phyloP scores from a whole-genome alignment of 768 basidiomycete genomes.

The Suillus lakei region DNA sequence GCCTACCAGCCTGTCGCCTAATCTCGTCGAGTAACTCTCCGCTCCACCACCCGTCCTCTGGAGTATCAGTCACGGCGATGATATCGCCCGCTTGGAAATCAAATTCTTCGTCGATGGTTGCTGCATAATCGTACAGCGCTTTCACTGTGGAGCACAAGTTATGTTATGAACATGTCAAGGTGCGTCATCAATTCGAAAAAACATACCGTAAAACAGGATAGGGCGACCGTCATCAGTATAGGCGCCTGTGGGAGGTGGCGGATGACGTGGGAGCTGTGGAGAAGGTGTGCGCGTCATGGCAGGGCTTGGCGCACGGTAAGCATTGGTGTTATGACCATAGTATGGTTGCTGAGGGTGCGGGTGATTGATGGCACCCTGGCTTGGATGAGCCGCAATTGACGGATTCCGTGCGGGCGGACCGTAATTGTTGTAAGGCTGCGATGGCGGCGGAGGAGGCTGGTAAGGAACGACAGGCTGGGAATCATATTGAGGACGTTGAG shows the following conservation, averaged over 20 bases:
- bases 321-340: conserved; percentile 16
- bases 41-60: conserved; percentile 98
- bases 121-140: conserved; percentile 86
- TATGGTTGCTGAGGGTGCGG: conserved; percentile 38
- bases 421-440: conserved; percentile 14
- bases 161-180: conserved; percentile 11
- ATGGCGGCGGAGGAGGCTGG: conserved; percentile 19
- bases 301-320: conserved; percentile 51
- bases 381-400: conserved; percentile 11
- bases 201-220: conserved; percentile 88
- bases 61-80: conserved; percentile 92
- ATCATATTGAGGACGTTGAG: conserved; percentile 27
- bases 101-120: conserved; percentile 91
- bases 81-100: conserved; percentile 95
- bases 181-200: conserved; percentile 11
- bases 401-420: conserved; percentile 12
- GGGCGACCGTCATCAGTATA: conserved; percentile 82
- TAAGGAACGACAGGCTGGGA: conserved; percentile 23
- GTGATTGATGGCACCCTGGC: conserved; percentile 25
- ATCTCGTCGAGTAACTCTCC: conserved; percentile 84
- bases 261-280: conserved; percentile 47
- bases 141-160: conserved; percentile 58
- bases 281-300: conserved; percentile 52
- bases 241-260: conserved; percentile 66
- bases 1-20: conserved; percentile 68